These are phyloP conservation scores for Pythium scleroteichum DNA, from an alignment of 352 stramenopile species.

Conservation along the genomic window DNA sequence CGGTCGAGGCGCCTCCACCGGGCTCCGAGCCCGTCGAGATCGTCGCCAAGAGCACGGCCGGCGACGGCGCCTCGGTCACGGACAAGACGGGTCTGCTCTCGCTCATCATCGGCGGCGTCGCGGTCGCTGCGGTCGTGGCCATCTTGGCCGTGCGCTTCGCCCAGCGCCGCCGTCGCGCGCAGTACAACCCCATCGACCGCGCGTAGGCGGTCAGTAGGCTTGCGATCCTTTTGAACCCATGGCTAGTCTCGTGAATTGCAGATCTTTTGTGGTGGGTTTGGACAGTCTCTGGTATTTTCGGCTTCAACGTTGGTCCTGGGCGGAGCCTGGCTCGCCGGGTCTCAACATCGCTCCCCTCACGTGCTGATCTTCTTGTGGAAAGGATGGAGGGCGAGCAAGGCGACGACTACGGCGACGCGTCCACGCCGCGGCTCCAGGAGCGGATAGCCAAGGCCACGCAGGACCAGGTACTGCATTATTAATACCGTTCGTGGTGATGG, in stretches of 20 bases:
- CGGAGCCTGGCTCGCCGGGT: too few species aligned
- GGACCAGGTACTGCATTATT: conserved; percentile 53
- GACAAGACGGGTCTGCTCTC: conserved; percentile 13
- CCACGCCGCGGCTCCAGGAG: conserved; percentile 52
- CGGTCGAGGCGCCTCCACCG: background rate
- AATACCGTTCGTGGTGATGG: background rate
- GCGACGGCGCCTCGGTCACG: background rate
- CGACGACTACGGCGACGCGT: conserved; percentile 43
- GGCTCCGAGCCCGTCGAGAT: conserved; percentile 5
- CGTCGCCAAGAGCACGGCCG: conserved; percentile 13
- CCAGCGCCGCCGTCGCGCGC: conserved; percentile 28
- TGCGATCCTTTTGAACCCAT: too few species aligned
- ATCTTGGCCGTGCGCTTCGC: conserved; percentile 22
- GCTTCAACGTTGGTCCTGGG: too few species aligned
- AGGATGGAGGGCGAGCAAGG: background rate
- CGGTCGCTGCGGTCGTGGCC: conserved; percentile 16
- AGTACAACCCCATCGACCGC: conserved; percentile 53
- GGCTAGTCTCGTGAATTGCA: too few species aligned
- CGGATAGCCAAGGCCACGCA: conserved; percentile 47
- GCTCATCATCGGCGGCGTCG: conserved; percentile 26
- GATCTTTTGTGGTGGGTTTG: too few species aligned
- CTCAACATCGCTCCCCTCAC: too few species aligned
- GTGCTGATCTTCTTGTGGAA: too few species aligned
- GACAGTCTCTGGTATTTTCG: too few species aligned
- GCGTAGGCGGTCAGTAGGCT: too few species aligned